phyloP scores from a whole-genome alignment of 495 filamentous ascomycete species.

The Penicillium robsamsonii region DNA sequence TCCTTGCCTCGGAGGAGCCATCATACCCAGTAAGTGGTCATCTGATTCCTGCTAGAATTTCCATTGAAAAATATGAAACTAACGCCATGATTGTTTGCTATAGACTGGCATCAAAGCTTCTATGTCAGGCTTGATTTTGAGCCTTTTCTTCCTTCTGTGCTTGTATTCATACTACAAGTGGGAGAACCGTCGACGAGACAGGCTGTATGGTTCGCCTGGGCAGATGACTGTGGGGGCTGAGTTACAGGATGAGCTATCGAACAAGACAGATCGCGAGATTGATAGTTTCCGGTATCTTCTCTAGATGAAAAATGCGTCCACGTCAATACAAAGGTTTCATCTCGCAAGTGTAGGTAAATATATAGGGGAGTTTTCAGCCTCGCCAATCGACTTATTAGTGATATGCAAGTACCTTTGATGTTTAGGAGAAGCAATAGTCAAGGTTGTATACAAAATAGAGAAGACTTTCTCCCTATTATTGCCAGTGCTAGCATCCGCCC shows the following conservation, averaged over 20 bases:
- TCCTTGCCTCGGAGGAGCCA: conserved; percentile 32
- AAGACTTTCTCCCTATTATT: conserved; percentile 2
- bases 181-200: conserved; percentile 32
- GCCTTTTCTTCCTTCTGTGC: conserved; percentile 27
- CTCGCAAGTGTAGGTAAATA: not conserved
- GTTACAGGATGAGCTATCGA: conserved; percentile 32
- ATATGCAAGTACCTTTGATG: conserved; percentile 61
- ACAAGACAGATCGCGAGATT: conserved; percentile 38
- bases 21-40: conserved; percentile 26
- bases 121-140: conserved; percentile 31
- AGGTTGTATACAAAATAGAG: conserved; percentile 13
- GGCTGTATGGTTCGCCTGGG: conserved; percentile 24
- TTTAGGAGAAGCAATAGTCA: conserved; percentile 34
- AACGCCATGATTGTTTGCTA: not conserved
- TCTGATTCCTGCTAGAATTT: not conserved
- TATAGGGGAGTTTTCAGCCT: conserved; percentile 46
- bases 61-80: not conserved
- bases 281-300: conserved; percentile 36
- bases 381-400: conserved; percentile 71
- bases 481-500: conserved; percentile 13
- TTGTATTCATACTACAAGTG: conserved; percentile 29
- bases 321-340: not conserved
- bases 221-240: conserved; percentile 26
- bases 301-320: not conserved
- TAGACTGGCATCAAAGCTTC: conserved; percentile 38